Evolutionary conservation across 2,329 filamentous ascomycete genomes (phyloP).

Genomic region (Ophiostoma sp.): DNA sequence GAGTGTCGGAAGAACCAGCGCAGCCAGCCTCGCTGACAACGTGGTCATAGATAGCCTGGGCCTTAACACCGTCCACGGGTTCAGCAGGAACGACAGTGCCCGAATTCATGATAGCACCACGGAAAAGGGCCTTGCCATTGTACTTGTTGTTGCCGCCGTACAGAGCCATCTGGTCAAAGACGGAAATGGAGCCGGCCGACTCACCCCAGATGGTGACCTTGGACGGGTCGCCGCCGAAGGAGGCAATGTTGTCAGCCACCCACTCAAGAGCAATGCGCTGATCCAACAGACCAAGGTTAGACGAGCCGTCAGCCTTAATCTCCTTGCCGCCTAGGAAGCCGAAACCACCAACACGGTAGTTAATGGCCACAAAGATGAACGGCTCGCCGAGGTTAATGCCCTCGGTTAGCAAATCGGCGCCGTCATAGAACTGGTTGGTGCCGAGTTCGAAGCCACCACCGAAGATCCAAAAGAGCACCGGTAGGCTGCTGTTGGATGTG

Average conservation of each 20-base stretch:
- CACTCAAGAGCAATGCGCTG: slow-evolving; percentile 68
- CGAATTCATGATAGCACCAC: slow-evolving; percentile 72
- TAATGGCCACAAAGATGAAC: slow-evolving; percentile 70
- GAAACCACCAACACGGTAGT: slow-evolving; percentile 71
- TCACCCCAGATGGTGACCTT: slow-evolving; percentile 79
- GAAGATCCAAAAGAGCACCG: slow-evolving; percentile 67
- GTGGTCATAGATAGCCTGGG: slow-evolving; percentile 58
- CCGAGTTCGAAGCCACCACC: slow-evolving; percentile 60
- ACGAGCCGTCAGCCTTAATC: slow-evolving; percentile 59
- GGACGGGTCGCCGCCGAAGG: slow-evolving; percentile 71
- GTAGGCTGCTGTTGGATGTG: slow-evolving; percentile 50
- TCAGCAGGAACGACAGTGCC: slow-evolving; percentile 59
- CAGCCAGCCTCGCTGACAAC: slow-evolving; percentile 61
- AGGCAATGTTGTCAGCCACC: slow-evolving; percentile 69
- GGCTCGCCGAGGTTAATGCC: slow-evolving; percentile 52
- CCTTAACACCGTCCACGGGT: slow-evolving; percentile 60
- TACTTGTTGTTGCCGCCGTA: slow-evolving; percentile 66
- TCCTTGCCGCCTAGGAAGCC: slow-evolving; percentile 68
- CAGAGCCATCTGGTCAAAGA: slow-evolving; percentile 69
- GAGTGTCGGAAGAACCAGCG: slow-evolving; percentile 48
- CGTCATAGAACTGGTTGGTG: slow-evolving; percentile 50
- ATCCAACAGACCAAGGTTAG: slow-evolving; percentile 66
- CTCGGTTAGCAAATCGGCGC: slow-evolving; percentile 41
- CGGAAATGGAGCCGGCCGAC: slow-evolving; percentile 65
- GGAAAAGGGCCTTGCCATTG: slow-evolving; percentile 69